Evolutionary conservation across 495 filamentous ascomycete genomes (phyloP), one percentile per base, ranked within the genome.

Genomic region (Talaromyces ruber): DNA sequence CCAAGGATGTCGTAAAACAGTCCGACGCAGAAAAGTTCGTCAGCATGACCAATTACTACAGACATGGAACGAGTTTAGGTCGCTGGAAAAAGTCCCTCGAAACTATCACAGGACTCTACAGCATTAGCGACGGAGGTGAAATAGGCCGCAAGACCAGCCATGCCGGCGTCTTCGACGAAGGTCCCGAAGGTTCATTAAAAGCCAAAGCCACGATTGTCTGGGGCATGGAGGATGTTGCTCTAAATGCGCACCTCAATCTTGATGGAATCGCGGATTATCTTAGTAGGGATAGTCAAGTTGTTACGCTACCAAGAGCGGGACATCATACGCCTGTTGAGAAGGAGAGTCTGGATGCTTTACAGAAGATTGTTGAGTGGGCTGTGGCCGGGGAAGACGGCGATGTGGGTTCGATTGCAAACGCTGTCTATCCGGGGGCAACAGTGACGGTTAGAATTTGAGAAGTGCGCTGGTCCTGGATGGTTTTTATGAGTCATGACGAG

Each of bases 131-230:
- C 1, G 71, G 70, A 9, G 60, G 63, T 8, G 64, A 64, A 28
- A 52, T 70, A 12, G 66, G 68, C 1, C 70, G 69, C 18, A 64
- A 65, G 14, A 75, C 68, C 58, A 79, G 71, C 61, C 76, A 75
- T 25, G 67, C 70, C 1, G 76, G 75, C 1, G 57, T 84, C 14
- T 79, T 82, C 59, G 74, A 81, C 24, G 76, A 81, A 16, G 74
- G 74, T 0, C 72, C 75, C 6, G 63, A 69, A 5, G 79, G 81
- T 0, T 66, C 71, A 8, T 60, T 85, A 26, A 80, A 79, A 58
- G 75, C 77, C 25, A 72, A 68, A 26, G 70, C 79, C 6, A 84
- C 82, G 18, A 63, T 84, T n/a, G 61, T 85, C 25, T 81, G 79
- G 73, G 82, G 83, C n/a, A 65, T 74, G 65, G 63, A 74, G 25